Evolutionary conservation across 1,284 basidiomycete genomes (phyloP).

Genomic region (Cryptococcus jaspeensis): DNA sequence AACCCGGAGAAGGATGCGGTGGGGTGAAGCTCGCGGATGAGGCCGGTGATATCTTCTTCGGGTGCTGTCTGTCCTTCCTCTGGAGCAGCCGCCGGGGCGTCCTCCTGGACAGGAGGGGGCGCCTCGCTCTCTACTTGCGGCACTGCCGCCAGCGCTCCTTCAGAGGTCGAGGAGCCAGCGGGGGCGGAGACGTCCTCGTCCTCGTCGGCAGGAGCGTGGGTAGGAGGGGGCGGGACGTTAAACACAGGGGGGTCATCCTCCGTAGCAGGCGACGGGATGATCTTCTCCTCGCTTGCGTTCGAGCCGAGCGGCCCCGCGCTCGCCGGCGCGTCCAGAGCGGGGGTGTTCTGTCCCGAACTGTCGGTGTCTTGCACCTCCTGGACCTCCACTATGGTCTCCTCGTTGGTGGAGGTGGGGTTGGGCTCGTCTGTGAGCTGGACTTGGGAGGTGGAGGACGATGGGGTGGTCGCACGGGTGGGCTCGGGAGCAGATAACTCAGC

Average conservation of each 20-base stretch:
- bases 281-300: slow-evolving; percentile 6
- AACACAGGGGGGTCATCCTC: slow-evolving; percentile 37
- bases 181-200: too few relatives aligned
- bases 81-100: background rate
- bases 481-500: too few relatives aligned
- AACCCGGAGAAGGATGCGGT: slow-evolving; percentile 28
- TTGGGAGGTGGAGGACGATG: too few relatives aligned
- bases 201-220: background rate
- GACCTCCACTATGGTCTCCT: too few relatives aligned
- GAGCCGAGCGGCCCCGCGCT: too few relatives aligned
- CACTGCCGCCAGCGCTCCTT: too few relatives aligned
- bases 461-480: too few relatives aligned
- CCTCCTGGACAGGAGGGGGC: background rate
- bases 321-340: too few relatives aligned
- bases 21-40: slow-evolving; percentile 30
- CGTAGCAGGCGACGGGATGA: slow-evolving; percentile 39
- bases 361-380: background rate
- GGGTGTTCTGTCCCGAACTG: background rate
- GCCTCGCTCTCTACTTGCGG: too few relatives aligned
- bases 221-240: background rate
- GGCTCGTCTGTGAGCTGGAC: too few relatives aligned
- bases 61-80: background rate
- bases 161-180: too few relatives aligned
- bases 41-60: slow-evolving; percentile 8
- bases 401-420: too few relatives aligned